Percentiles rank a stretch among this genome's conserved stretches.
Conservation (phyloP, 1,284 basidiomycete genomes). For the Ceratobasidium sp. region DNA sequence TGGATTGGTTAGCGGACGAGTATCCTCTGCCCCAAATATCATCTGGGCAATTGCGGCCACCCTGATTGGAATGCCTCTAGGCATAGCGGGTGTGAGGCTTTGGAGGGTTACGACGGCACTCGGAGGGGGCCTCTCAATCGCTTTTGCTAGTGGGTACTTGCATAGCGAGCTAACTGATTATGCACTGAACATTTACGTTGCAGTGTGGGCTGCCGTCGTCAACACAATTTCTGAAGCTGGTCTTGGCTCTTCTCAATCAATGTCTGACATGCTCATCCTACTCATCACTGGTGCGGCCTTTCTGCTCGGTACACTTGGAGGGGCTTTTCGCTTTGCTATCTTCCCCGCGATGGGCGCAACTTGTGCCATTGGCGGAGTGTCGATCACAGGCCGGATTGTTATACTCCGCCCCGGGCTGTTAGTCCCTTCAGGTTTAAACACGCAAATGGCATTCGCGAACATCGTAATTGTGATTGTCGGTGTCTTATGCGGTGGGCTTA, state of each 20-base stretch:
- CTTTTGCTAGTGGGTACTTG: conserved; percentile 40
- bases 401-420: conserved; percentile 39
- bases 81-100: conserved; percentile 28
- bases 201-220: conserved; percentile 36
- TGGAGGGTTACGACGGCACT: conserved; percentile 40
- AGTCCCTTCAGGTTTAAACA: conserved; percentile 28
- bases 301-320: conserved; percentile 25
- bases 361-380: conserved; percentile 33
- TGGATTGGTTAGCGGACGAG: conserved; percentile 22
- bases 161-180: background rate
- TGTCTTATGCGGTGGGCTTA: conserved; percentile 19
- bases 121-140: conserved; percentile 26
- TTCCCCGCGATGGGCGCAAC: conserved; percentile 29
- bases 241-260: conserved; percentile 35
- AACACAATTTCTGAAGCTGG: conserved; percentile 41
- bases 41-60: conserved; percentile 35
- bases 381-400: conserved; percentile 15
- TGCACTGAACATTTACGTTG: background rate
- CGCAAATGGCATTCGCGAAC: conserved; percentile 38
- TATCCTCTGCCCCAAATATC: conserved; percentile 36
- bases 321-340: conserved; percentile 27
- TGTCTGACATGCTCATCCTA: conserved; percentile 40
- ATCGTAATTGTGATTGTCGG: conserved; percentile 31
- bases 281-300: conserved; percentile 41
- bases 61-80: conserved; percentile 26